Evolutionary conservation across 768 basidiomycete genomes (phyloP), one percentile per base, ranked within the genome.

Genomic region (Lyophyllum shimeji): DNA sequence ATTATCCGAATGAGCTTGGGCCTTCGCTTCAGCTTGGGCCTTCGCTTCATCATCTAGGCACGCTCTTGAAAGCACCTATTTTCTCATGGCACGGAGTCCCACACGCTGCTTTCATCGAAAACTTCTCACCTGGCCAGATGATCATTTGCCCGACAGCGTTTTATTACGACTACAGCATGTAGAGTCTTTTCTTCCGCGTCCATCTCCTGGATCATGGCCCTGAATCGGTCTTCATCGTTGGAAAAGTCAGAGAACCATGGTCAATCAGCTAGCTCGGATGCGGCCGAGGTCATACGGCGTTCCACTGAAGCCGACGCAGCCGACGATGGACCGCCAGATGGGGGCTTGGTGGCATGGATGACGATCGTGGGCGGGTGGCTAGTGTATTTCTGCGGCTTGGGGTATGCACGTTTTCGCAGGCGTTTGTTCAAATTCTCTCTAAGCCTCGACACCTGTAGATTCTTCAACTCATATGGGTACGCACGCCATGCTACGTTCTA

Each of bases 381-480:
- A 11, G 21, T 62, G 11, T 62, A 57, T 52, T 57, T 62, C 44
- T 59, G 61, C 23, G 61, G 61, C 12, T 54, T 62, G 29, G 60
- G 60, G 60, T 58, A 7, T 18, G 51, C 43, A 12, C 40, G 17
- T n/a, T 33, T 12, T 33, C 31, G 4, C 11, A 37, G 8, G 7
- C 34, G 34, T 13, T 13, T 11, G 7, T 13, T 5, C 29, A 29
- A 29, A 13, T 5, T 17, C 15, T 13, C 34, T 37, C 34, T 37
- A 13, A 37, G 7, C 15, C 4, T 12, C 34, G 34, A 8, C 8
- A 37, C 7, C 15, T 18, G 1, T 13, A 62, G 60, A 20, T 62
- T 62, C 27, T 62, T 62, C 42, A 62, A 62, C 46, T 44, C 60
- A 5, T 62, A 59, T 46, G 60, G 60, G 60, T 62, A 29, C 9